Evolutionary conservation across 495 filamentous ascomycete species (phyloP).

Genomic region (Stereocaulon alpinum): DNA sequence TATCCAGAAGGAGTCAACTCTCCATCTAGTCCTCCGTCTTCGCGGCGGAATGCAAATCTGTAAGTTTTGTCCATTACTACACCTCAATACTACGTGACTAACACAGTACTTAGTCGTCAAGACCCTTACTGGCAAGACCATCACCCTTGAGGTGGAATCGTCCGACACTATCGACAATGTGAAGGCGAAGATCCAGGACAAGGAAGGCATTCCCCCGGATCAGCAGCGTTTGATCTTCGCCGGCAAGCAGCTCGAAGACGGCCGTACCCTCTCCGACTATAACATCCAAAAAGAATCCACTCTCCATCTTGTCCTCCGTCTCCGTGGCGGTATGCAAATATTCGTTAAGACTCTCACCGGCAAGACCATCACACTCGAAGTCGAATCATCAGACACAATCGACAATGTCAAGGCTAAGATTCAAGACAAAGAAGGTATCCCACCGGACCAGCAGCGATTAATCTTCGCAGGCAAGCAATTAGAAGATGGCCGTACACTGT

Average conservation of each 20-base stretch:
- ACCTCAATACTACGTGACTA: slow-evolving; percentile 14
- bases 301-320: slow-evolving; percentile 58
- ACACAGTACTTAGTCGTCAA: slow-evolving; percentile 52
- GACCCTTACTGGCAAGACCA: slow-evolving; percentile 93
- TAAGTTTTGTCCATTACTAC: slow-evolving; percentile 35
- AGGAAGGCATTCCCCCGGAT: slow-evolving; percentile 69
- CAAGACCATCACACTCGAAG: slow-evolving; percentile 63
- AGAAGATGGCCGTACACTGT: slow-evolving; percentile 83
- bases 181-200: slow-evolving; percentile 69
- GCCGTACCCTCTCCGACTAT: slow-evolving; percentile 61
- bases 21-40: slow-evolving; percentile 92
- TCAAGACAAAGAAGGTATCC: slow-evolving; percentile 95
- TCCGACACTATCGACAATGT: slow-evolving; percentile 96
- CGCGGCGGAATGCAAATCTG: slow-evolving; percentile 99
- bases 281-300: slow-evolving; percentile 68
- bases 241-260: slow-evolving; percentile 63
- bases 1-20: slow-evolving; percentile 96
- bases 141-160: slow-evolving; percentile 95
- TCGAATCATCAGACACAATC: slow-evolving; percentile 80
- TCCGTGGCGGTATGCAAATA: slow-evolving; percentile 68
- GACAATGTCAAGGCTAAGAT: slow-evolving; percentile 99
- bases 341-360: slow-evolving; percentile 64
- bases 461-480: slow-evolving; percentile 98
- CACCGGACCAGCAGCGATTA: slow-evolving; percentile 85
- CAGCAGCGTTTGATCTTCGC: slow-evolving; percentile 69